These are phyloP conservation scores for Pseudogymnoascus sp. DNA, from an alignment of 2,329 filamentous ascomycete species.

Conservation along the genomic window DNA sequence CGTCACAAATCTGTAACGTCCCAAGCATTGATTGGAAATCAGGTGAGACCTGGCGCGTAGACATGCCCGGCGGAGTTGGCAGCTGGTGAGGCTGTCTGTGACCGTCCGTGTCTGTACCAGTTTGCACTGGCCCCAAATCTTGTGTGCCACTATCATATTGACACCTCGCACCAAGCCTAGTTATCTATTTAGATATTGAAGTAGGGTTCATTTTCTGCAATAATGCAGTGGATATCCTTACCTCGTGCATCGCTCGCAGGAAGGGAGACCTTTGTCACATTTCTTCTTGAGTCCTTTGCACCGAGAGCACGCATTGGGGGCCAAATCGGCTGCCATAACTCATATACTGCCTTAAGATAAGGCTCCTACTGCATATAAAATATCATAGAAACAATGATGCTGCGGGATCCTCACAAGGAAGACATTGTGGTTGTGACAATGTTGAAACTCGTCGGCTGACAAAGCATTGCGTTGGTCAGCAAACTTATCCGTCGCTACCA, in stretches of 20 bases:
- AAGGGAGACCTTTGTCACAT: constrained; percentile 15
- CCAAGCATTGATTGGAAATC: background rate
- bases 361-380: background rate
- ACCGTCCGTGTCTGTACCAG: background rate
- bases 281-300: constrained; percentile 17
- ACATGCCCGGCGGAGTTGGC: background rate
- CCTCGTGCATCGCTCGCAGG: constrained; percentile 14
- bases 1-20: background rate
- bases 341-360: background rate
- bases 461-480: background rate
- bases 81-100: background rate
- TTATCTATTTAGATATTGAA: constrained; percentile 4
- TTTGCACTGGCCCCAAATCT: background rate
- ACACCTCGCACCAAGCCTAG: constrained; percentile 8
- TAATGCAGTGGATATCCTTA: background rate
- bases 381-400: background rate
- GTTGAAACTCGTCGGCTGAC: background rate
- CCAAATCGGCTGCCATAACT: background rate
- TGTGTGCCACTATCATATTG: constrained; percentile 1
- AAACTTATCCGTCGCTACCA: background rate
- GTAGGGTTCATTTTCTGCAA: background rate
- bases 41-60: background rate
- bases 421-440: background rate
- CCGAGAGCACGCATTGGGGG: constrained; percentile 10
- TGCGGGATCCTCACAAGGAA: background rate